Base-by-base conservation (phyloP, 805 yeast species). In the Kuraishia cidri region DNA sequence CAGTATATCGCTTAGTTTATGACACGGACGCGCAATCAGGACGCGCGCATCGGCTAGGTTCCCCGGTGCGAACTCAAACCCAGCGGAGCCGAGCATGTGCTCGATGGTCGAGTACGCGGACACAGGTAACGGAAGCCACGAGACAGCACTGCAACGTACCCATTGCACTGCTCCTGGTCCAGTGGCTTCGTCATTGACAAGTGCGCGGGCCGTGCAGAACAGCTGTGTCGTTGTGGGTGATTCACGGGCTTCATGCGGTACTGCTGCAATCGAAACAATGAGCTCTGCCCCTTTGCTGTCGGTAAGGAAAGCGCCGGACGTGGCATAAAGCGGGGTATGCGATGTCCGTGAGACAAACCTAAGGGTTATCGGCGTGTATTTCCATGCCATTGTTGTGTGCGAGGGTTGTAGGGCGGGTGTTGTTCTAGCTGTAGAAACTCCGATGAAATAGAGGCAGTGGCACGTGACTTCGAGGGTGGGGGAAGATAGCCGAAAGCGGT, bases 31-130 rank as follows among this genome's bases (percentile, higher is more conserved):
- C 12, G 24, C 16, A 10, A 6, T 12, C 24, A 24, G 28, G 3
- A 14, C 26, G 13, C 8, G 17, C 5, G 7, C 14, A 2, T 3
- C 24, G 12, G 10, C 28, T 16, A 16, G 11, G 11, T 69, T 25
- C 51, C 44, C 41, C 52, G 64, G 33, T 39, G 42, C 2, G 66
- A 66, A 16, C 61, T 50, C 31, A 13, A 42, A 44, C n/a, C 46
- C 46, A 11, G 30, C 24, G 8, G 31, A 22, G 6, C 7, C 9
- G 23, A 20, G 10, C 9, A 7, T 7, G 23, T 20, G 9, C 23
- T 36, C 16, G 26, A 37, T 23, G 9, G 24, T 22, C n/a, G 31
- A 7, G 17, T 39, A 14, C n/a, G n/a, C n/a, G n/a, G n/a, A n/a
- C 19, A 34, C 43, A 3, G 33, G 29, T 5, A 28, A 4, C 10